Percentiles rank a stretch among this genome's conserved stretches.
phyloP scores from a whole-genome alignment of 2,329 filamentous ascomycete species.

The Verticillium alfalfae region DNA sequence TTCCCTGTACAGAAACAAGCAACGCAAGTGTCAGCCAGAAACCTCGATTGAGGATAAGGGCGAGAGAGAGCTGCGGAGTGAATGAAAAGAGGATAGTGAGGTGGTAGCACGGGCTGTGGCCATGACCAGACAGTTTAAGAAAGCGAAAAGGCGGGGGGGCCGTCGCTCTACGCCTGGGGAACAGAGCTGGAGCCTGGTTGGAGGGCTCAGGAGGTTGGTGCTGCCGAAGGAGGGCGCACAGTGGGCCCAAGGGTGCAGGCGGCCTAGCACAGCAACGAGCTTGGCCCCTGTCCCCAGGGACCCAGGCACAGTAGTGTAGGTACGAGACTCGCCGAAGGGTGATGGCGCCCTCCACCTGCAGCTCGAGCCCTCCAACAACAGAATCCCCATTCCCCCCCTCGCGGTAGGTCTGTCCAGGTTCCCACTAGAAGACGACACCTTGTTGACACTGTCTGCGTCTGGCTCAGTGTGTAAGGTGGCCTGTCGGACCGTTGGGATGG shows the following conservation, averaged over 20 bases:
- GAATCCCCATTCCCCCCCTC: not conserved
- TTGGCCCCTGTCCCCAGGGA: not conserved
- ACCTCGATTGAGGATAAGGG: slow-evolving; percentile 27
- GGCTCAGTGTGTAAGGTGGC: not conserved
- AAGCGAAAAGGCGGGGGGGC: slow-evolving; percentile 19
- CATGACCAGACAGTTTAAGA: slow-evolving; percentile 34
- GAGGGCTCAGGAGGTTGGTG: slow-evolving; percentile 7
- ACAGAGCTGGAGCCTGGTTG: slow-evolving; percentile 1
- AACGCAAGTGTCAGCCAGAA: slow-evolving; percentile 28
- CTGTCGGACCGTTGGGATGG: not conserved
- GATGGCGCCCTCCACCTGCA: not conserved
- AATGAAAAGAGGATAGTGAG: slow-evolving; percentile 45
- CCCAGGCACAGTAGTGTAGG: not conserved
- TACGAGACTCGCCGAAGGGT: not conserved
- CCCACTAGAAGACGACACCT: not conserved
- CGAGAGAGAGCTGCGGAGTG: slow-evolving; percentile 39
- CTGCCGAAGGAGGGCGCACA: slow-evolving; percentile 20
- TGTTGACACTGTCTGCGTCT: not conserved
- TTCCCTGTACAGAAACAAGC: slow-evolving; percentile 33
- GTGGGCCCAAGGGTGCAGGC: not conserved
- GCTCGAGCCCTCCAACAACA: not conserved
- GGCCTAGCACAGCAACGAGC: not conserved
- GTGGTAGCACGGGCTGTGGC: slow-evolving; percentile 40
- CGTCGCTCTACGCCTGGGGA: not conserved
- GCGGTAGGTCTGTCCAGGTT: not conserved